Percentiles rank a stretch among this genome's conserved stretches.
These are phyloP conservation scores for Prunus davidiana DNA, from an alignment of 306 rosid genomes.

Conservation along the genomic window DNA sequence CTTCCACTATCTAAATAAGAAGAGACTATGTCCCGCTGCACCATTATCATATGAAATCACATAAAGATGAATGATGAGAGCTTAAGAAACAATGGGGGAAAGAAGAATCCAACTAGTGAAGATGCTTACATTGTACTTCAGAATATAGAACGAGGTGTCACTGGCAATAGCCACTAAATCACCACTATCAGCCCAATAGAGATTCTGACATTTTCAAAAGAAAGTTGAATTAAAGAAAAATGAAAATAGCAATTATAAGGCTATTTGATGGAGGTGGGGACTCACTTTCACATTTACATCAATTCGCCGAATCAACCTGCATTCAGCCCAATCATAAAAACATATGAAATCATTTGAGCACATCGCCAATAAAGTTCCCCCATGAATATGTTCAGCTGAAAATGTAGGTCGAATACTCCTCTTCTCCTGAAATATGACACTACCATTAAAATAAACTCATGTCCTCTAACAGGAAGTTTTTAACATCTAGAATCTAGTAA, in stretches of 20 bases:
- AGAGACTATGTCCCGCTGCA: constrained; percentile 92
- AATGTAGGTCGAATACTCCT: constrained; percentile 91
- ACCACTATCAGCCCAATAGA: constrained; percentile 99
- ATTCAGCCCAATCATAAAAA: constrained; percentile 97
- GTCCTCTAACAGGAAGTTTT: constrained; percentile 10
- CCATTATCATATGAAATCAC: constrained; percentile 20
- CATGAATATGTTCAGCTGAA: constrained; percentile 85
- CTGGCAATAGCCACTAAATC: constrained; percentile 89
- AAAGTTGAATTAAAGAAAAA: constrained; percentile 15
- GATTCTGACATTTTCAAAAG: constrained; percentile 56
- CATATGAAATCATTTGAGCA: constrained; percentile 99
- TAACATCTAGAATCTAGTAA: neutral
- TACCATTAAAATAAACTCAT: constrained; percentile 15
- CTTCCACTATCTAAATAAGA: constrained; percentile 86
- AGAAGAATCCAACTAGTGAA: constrained; percentile 15
- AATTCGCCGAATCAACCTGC: constrained; percentile 92
- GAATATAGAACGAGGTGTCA: constrained; percentile 86
- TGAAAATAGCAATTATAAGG: neutral
- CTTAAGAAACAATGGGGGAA: neutral
- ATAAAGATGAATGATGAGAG: neutral
- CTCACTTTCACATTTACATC: constrained; percentile 96
- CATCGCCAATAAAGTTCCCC: constrained; percentile 91
- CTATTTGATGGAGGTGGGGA: neutral
- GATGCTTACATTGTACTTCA: constrained; percentile 89
- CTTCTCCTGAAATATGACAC: constrained; percentile 70